Evolutionary conservation across 129 eudicot genomes (phyloP).

Genomic region (Helianthus tuberosus): DNA sequence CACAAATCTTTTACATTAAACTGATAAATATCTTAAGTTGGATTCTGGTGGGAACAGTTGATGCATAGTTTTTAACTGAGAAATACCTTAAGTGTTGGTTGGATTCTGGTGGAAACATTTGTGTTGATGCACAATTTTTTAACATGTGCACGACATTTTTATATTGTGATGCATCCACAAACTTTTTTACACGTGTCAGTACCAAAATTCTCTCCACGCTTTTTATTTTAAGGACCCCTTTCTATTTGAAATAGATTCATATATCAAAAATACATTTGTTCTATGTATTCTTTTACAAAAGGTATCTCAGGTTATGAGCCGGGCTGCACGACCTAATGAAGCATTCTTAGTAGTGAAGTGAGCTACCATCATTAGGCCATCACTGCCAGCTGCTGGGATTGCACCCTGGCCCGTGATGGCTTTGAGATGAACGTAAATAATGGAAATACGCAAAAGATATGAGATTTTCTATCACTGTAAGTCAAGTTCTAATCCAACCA

Average conservation of each 20-base stretch:
- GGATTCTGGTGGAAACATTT: too few species aligned
- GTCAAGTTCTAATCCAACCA: too few species aligned
- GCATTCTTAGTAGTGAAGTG: slow-evolving; percentile 87
- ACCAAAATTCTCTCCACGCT: neutral
- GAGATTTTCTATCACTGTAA: neutral
- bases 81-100: neutral
- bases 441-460: neutral
- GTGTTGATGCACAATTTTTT: neutral
- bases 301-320: slow-evolving; percentile 42
- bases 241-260: neutral
- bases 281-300: neutral
- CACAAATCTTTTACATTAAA: too few species aligned
- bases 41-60: too few species aligned
- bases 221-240: neutral
- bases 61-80: neutral
- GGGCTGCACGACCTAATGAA: slow-evolving; percentile 82
- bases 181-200: neutral
- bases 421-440: slow-evolving; percentile 43
- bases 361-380: slow-evolving; percentile 73
- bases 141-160: neutral
- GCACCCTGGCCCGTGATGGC: slow-evolving; percentile 84
- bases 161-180: neutral
- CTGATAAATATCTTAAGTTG: too few species aligned
- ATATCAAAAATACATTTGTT: neutral
- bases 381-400: slow-evolving; percentile 66